Base-by-base conservation (phyloP, 2,329 filamentous ascomycete genomes). In the Simplicillium sp. region DNA sequence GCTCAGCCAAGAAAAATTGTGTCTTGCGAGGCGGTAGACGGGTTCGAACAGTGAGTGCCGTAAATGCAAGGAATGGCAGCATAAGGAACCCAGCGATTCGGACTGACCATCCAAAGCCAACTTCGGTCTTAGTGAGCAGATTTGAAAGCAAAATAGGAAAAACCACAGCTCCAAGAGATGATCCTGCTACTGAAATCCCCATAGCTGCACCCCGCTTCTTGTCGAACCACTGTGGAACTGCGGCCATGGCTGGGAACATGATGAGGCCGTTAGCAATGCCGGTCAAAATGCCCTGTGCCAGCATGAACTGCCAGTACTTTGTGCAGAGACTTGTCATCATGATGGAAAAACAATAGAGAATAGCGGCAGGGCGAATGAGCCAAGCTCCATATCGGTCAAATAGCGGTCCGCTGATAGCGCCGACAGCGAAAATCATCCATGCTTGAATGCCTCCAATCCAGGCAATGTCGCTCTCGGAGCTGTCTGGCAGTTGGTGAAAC, bases 151-250 rank as follows among this genome's bases (percentile, higher is more conserved):
- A 51, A 11, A 73, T 54, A 2, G 71, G 70, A 40, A 84, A 84
- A 2, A 77, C 61, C 16, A 86, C 72, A n/a, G 82, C 83, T 18
- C 82, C 82, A 11, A 84, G 60, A 13, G 77, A 80, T 14, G 80
- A 80, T 0, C 85, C 83, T 0, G 82, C 81, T 4, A 82, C 75
- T n/a, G 86, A 85, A 34, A 94, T 68, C n/a, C 87, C 87, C 1
- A 83, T 90, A 7, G 87, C 86, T 34, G 84, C 71, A 3, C 82
- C 88, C 12, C 87, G 77, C 38, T 77, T 79, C n/a, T 57, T 59
- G 20, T 80, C 71, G 65, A 94, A 94, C 65, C 78, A 94, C 56
- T 94, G 87, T 0, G 82, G 82, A 32, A 90, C 77, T 16, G 80
- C 75, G 11, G 81, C 79, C 47, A 92, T 74, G 0, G 84, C 77